Base-by-base conservation (phyloP, 2,329 filamentous ascomycete species). In the Pyrenophora graminea region DNA sequence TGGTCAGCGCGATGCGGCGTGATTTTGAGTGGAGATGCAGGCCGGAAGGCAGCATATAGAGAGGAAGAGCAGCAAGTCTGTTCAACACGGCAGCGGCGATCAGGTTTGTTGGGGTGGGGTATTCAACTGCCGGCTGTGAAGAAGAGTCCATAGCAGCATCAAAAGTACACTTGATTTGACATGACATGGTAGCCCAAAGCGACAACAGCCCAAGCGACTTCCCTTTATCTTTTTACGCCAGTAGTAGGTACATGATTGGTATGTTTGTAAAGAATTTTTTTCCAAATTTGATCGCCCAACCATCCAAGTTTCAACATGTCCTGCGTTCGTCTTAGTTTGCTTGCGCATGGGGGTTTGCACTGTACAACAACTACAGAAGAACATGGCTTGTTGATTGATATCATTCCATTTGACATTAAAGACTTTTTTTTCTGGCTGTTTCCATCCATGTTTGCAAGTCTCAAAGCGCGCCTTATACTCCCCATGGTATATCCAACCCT, bases 201-300 rank as follows among this genome's bases (percentile, higher is more conserved):
- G 48, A 57, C 56, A 59, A 59, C 33, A 50, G 39, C 56, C 56
- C 43, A 34, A 52, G 51, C 53, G 39, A 52, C 48, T 27, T 39
- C 17, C 34, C 15, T 17, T 37, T 42, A 19, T 13, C 10, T 40
- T 31, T 40, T 40, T 8, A 4, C 13, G 13, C 17, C 27, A 31
- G 49, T 32, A 31, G 49, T 45, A 45, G 40, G 45, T 53, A 49
- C 30, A 31, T 30, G 27, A 12, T 12, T 30, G 27, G 10, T 30
- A 9, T 12, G 9, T 13, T 12, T 10, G 27, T 30, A 30, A 30
- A 30, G 27, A 6, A 6, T 4, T 4, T 2, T 2, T 8, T 10
- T 27, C 25, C 10, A 30, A 3, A 7, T 30, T 9, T 30, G 4
- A 12, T 9, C 27, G 4, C 10, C 10, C 8, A 30, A 13, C 27